Conservation (phyloP, 768 basidiomycete genomes). For the Termitomyces sp. region DNA sequence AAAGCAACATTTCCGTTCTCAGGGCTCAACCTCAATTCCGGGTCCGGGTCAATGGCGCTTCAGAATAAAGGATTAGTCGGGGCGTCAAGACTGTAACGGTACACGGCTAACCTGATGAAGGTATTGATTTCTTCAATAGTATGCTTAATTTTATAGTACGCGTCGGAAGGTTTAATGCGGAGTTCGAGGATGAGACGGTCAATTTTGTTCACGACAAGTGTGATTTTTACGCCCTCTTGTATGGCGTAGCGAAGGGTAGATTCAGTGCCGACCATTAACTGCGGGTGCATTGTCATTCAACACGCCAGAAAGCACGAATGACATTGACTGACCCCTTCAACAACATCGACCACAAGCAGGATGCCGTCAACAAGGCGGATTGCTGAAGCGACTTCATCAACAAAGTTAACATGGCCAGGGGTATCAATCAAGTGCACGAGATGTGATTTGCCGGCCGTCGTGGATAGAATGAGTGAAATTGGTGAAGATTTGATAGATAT, state of each 20-base stretch:
- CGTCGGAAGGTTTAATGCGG: constrained; percentile 91
- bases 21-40: constrained; percentile 83
- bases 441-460: constrained; percentile 87
- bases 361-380: constrained; percentile 89
- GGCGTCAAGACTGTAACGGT: background rate
- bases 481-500: constrained; percentile 97
- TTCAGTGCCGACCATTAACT: constrained; percentile 94
- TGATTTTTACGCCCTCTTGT: constrained; percentile 85
- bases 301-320: background rate
- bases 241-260: constrained; percentile 83
- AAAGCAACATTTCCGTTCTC: constrained; percentile 97
- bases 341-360: constrained; percentile 93
- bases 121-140: constrained; percentile 98
- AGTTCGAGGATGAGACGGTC: constrained; percentile 96
- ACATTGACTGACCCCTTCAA: constrained; percentile 76
- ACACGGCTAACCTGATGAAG: constrained; percentile 71
- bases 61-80: background rate
- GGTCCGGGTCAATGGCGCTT: constrained; percentile 83
- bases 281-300: background rate
- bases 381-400: constrained; percentile 92
- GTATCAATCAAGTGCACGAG: constrained; percentile 94
- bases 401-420: constrained; percentile 96
- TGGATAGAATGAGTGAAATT: constrained; percentile 87
- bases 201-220: constrained; percentile 95
- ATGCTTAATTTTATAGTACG: constrained; percentile 98